Conservation (phyloP, 768 basidiomycete species). For the Plicaturopsis crispa region DNA sequence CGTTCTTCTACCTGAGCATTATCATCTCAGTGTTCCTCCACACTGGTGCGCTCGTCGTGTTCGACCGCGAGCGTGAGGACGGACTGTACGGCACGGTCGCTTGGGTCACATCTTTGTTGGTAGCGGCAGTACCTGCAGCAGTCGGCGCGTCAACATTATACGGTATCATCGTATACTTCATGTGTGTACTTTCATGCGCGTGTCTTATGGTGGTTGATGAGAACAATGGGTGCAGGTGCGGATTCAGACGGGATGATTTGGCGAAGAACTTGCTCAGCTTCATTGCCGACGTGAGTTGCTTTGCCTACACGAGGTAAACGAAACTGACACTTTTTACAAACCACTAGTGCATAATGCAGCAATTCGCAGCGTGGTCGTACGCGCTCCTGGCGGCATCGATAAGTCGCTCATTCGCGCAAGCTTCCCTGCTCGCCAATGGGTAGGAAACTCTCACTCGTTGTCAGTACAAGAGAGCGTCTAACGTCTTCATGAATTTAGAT, state of each 20-base stretch:
- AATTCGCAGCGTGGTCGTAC: slow-evolving; percentile 16
- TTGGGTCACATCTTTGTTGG: slow-evolving; percentile 27
- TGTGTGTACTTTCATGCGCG: no score
- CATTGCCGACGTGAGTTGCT: slow-evolving; percentile 19
- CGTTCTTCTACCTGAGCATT: slow-evolving; percentile 21
- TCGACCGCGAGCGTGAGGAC: slow-evolving; percentile 38
- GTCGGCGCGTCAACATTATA: slow-evolving; percentile 25
- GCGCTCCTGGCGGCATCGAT: slow-evolving; percentile 21
- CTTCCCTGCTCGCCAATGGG: slow-evolving; percentile 23
- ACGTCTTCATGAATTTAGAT: background rate
- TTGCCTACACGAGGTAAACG: no score
- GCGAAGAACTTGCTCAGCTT: slow-evolving; percentile 26
- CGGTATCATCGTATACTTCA: no score
- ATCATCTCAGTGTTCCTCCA: slow-evolving; percentile 24
- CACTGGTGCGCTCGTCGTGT: slow-evolving; percentile 30
- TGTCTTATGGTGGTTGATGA: no score
- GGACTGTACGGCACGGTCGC: slow-evolving; percentile 21
- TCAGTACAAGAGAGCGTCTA: background rate
- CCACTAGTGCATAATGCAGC: slow-evolving; percentile 12
- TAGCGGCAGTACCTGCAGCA: slow-evolving; percentile 29
- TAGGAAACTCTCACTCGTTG: background rate
- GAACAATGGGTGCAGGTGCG: no score
- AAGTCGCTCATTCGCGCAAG: slow-evolving; percentile 22
- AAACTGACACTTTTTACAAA: background rate
- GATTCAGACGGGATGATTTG: slow-evolving; percentile 25